Percentiles rank a stretch among this genome's conserved stretches.
These are phyloP conservation scores for Citrus glauca DNA, from an alignment of 345 rosid genomes.

Conservation along the genomic window DNA sequence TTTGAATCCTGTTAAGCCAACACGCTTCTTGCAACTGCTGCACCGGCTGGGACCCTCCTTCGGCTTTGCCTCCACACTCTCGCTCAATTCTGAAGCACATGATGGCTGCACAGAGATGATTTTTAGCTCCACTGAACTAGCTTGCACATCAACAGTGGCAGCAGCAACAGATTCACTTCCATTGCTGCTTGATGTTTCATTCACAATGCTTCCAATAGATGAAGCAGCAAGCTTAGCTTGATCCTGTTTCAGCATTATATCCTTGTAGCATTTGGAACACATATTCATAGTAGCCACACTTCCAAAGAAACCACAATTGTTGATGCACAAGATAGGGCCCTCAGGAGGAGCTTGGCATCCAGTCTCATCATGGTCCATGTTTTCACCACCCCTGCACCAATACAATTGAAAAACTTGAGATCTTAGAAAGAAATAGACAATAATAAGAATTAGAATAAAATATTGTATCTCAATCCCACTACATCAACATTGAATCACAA, in stretches of 20 bases:
- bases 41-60: slow-evolving; percentile 82
- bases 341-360: slow-evolving; percentile 93
- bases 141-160: slow-evolving; percentile 38
- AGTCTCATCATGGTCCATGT: slow-evolving; percentile 89
- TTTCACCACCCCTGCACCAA: slow-evolving; percentile 38
- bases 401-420: neutral
- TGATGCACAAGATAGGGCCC: slow-evolving; percentile 67
- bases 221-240: slow-evolving; percentile 72
- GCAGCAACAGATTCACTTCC: slow-evolving; percentile 33
- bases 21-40: slow-evolving; percentile 70
- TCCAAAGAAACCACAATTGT: slow-evolving; percentile 93
- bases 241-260: slow-evolving; percentile 59
- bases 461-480: neutral
- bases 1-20: slow-evolving; percentile 78
- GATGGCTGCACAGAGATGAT: slow-evolving; percentile 39
- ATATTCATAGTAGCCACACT: slow-evolving; percentile 89
- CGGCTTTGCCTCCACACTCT: slow-evolving; percentile 42
- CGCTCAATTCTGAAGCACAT: slow-evolving; percentile 23
- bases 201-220: slow-evolving; percentile 54
- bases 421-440: neutral
- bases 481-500: neutral
- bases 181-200: slow-evolving; percentile 40
- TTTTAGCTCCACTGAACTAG: slow-evolving; percentile 38
- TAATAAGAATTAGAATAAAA: neutral
- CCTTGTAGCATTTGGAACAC: slow-evolving; percentile 98